Base-by-base conservation (phyloP, 805 yeast species). In the Limtongia smithiae region DNA sequence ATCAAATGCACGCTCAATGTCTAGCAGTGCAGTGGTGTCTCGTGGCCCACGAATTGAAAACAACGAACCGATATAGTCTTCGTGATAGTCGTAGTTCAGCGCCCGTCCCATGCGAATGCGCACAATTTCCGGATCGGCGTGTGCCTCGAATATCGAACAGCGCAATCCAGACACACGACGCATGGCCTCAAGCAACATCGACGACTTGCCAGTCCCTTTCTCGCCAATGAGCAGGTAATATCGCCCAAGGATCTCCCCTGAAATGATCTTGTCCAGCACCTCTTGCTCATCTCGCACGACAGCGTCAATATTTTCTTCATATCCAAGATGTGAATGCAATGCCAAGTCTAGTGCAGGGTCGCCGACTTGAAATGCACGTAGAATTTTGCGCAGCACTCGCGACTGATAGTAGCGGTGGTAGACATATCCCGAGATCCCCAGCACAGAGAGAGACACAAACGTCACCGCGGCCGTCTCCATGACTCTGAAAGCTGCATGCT, bases 201-300 rank as follows among this genome's bases (percentile, higher is more conserved):
- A 81, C 0, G 89, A 81, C 62, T 85, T 85, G 2, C 95, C 95
- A 0, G 93, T 85, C 1, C 95, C 95, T 63, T 86, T 85, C 63
- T 85, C 95, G 27, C 95, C 95, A 35, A 86, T 76, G 33, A 86
- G 62, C 41, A 86, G 68, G 61, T 79, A 82, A 66, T 85, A 86
- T 15, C 91, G 65, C 0, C 95, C 94, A 4, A 66, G 67, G 1
- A 77, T 68, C n/a, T 73, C 66, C 1, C 95, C 95, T 7, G 74
- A 63, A 2, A 86, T 73, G 25, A 85, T 79, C 32, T 77, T 79
- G 65, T 86, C 86, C 28, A 85, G 63, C 7, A 80, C 61, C 22
- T 70, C 60, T 59, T 85, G 94, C 58, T 85, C 85, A 0, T 80
- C 80, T 34, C 95, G 71, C 41, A 75, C 78, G 83, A 38, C 73